Base-by-base conservation (phyloP, 2,329 filamentous ascomycete species). In the Scedosporium aurantiacum region DNA sequence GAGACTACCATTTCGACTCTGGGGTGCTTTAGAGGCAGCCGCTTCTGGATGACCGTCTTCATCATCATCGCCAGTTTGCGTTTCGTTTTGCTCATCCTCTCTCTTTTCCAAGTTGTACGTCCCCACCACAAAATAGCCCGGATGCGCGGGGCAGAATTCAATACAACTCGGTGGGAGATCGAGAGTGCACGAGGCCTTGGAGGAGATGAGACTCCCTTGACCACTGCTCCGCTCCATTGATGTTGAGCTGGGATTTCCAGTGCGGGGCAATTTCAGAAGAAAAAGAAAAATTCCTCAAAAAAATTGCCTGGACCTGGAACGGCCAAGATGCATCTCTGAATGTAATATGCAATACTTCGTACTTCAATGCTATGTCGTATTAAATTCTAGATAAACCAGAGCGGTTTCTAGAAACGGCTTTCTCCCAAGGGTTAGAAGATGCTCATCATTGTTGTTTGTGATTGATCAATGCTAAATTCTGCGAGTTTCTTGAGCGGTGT, bases 91-190 rank as follows among this genome's bases (percentile, higher is more conserved):
- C 10, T 52, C 60, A 12, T 12, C 32, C 52, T 73, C 68, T 58
- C 78, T 70, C 63, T 79, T 79, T 64, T 91, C 78, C 28, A 96
- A 79, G 64, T 88, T 83, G 73, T 97, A 97, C 1, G 92, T 96
- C 45, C 92, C 93, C 57, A 96, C 82, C 0, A 95, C 78, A 66
- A 96, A 86, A 68, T 87, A 83, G 0, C 84, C 74, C 0, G 83
- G 82, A 62, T 84, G 70, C 1, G 73, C 71, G 1, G 85, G 84
- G 65, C 84, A 88, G 67, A 91, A 90, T 63, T 89, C 85, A n/a
- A 91, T 78, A 69, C 89, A 92, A 68, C 88, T 90, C 1, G 89
- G 89, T 3, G 89, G 89, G 0, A 89, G 76, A 60, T 89, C 82
- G 21, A 91, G 75, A 4, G 71, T 77, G 32, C 82, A 68, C 3